phyloP scores from a whole-genome alignment of 768 basidiomycete genomes.

The Dioszegia aurantiaca region DNA sequence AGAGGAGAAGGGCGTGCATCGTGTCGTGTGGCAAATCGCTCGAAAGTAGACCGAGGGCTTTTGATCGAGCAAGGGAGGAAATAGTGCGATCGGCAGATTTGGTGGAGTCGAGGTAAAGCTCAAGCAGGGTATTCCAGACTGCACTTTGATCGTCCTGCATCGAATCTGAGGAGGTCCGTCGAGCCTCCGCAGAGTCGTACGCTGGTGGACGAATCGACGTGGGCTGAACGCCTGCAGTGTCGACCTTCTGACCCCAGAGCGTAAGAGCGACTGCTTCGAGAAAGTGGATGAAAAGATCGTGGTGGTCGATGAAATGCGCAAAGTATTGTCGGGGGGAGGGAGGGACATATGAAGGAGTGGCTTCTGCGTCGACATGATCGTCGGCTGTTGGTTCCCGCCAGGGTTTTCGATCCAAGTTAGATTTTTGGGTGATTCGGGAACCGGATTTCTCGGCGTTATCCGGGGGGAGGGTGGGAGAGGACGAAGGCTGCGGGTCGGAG shows the following conservation, averaged over 20 bases:
- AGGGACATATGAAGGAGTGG: constrained; percentile 29
- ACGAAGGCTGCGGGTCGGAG: constrained; percentile 16
- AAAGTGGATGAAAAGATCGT: constrained; percentile 75
- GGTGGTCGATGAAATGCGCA: constrained; percentile 88
- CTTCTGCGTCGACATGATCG: constrained; percentile 9
- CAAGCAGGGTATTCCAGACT: constrained; percentile 92
- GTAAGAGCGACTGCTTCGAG: constrained; percentile 78
- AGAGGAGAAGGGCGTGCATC: constrained; percentile 90
- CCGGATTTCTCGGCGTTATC: constrained; percentile 49
- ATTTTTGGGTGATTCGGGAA: constrained; percentile 11
- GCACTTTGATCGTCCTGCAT: constrained; percentile 65
- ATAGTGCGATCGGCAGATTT: constrained; percentile 49
- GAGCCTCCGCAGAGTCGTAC: neutral
- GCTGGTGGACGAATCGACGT: constrained; percentile 16
- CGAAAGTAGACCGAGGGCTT: constrained; percentile 70
- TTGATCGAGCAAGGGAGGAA: constrained; percentile 56
- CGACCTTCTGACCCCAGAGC: constrained; percentile 73
- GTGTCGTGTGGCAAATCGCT: constrained; percentile 68
- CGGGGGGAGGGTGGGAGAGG: constrained; percentile 42
- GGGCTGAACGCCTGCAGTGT: constrained; percentile 1
- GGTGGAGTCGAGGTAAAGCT: constrained; percentile 71
- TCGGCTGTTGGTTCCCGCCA: constrained; percentile 5
- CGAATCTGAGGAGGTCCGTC: constrained; percentile 5
- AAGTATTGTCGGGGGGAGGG: constrained; percentile 86
- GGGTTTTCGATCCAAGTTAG: neutral